Evolutionary conservation across 768 basidiomycete species (phyloP).

Genomic region (Boletellus sp.): DNA sequence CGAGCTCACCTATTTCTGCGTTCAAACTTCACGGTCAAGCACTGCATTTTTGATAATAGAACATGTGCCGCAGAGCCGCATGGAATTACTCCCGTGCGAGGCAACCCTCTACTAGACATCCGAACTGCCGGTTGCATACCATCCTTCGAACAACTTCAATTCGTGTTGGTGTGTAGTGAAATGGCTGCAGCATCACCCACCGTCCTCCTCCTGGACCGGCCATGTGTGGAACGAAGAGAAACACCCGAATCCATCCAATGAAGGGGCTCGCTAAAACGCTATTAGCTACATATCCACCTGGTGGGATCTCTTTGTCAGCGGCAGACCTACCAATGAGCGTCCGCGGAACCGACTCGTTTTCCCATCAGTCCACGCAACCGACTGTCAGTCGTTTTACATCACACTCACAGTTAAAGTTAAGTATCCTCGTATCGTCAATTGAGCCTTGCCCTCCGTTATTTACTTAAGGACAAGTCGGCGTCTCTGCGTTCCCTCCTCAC

Average conservation of each 20-base stretch:
- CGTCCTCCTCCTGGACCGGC: not conserved
- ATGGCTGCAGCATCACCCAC: not conserved
- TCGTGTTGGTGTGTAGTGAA: conserved; percentile 1
- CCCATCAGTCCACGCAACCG: conserved; percentile 25
- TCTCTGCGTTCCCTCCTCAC: conserved; percentile 9
- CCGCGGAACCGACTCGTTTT: conserved; percentile 15
- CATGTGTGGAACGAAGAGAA: conserved; percentile 4
- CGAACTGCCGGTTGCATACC: not conserved
- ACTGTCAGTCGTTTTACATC: conserved; percentile 33
- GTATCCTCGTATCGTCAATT: conserved; percentile 20
- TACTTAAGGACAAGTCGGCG: conserved; percentile 30
- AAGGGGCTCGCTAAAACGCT: conserved; percentile 30
- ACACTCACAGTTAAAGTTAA: conserved; percentile 30
- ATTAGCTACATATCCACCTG: conserved; percentile 21
- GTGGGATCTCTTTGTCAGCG: conserved; percentile 10
- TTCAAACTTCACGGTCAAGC: no score
- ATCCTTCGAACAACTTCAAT: conserved; percentile 7
- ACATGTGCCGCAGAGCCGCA: no score
- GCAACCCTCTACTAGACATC: conserved; percentile 1
- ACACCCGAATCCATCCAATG: conserved; percentile 1
- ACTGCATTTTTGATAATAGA: no score
- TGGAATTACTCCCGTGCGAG: no score
- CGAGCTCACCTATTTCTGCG: no score
- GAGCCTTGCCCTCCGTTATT: conserved; percentile 22
- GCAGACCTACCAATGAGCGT: conserved; percentile 24